Percentiles rank a stretch among this genome's conserved stretches.
phyloP scores from a whole-genome alignment of 2,329 filamentous ascomycete species.

The Ophiostoma ips region DNA sequence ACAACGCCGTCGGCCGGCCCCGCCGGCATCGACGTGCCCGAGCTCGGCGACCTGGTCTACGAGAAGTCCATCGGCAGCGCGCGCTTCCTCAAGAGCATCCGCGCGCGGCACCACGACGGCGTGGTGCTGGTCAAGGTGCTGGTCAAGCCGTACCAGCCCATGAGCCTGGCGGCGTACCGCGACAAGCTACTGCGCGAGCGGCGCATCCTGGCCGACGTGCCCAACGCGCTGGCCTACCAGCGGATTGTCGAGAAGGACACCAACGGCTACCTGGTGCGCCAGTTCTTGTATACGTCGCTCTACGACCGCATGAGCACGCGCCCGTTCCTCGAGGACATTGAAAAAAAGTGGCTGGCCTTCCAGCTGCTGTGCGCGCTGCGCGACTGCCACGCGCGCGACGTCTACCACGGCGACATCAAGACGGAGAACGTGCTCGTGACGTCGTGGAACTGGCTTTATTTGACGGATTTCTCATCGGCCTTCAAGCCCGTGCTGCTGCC shows the following conservation, averaged over 20 bases:
- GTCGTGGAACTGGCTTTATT: conserved; percentile 98
- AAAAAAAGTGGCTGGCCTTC: conserved; percentile 97
- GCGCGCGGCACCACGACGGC: conserved; percentile 79
- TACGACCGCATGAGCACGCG: conserved; percentile 95
- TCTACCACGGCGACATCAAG: conserved; percentile 98
- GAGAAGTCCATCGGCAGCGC: conserved; percentile 85
- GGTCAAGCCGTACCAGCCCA: conserved; percentile 76
- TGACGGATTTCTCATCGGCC: conserved; percentile 90
- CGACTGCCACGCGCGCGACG: conserved; percentile 76
- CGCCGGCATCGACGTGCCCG: conserved; percentile 84
- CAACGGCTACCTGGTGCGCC: conserved; percentile 83
- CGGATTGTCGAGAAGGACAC: conserved; percentile 82
- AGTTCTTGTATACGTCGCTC: conserved; percentile 90
- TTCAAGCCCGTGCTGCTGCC: conserved; percentile 92
- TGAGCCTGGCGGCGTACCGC: conserved; percentile 69
- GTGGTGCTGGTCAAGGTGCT: conserved; percentile 89
- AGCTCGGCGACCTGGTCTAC: conserved; percentile 80
- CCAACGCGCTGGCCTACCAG: conserved; percentile 84
- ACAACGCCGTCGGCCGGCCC: conserved; percentile 83
- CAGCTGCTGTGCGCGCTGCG: conserved; percentile 84
- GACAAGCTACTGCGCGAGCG: conserved; percentile 67
- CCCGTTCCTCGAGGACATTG: conserved; percentile 91
- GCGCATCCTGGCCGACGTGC: conserved; percentile 63
- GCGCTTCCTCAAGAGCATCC: conserved; percentile 92
- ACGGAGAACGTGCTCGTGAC: conserved; percentile 94